Conservation (phyloP, 345 rosid species). For the Gossypium anomalum region DNA sequence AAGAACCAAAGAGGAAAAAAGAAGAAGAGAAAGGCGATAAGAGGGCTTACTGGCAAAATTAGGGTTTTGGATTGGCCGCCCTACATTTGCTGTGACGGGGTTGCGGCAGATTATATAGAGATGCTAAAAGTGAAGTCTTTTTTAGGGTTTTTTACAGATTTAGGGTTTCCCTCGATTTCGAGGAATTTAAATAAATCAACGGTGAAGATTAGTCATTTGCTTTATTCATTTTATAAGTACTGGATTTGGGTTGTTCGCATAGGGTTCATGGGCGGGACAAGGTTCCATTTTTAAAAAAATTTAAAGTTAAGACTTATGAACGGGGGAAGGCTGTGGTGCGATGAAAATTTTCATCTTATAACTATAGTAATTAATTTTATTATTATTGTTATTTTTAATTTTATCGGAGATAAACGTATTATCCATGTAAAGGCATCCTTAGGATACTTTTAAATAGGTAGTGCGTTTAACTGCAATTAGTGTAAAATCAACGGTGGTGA, state of each 20-base stretch:
- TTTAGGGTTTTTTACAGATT: constrained; percentile 24
- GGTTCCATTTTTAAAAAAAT: no score
- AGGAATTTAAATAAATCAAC: constrained; percentile 5
- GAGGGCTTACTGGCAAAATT: not conserved
- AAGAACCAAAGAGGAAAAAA: not conserved
- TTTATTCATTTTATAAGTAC: not conserved
- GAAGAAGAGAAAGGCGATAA: not conserved
- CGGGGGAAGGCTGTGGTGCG: no score
- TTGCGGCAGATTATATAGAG: constrained; percentile 11
- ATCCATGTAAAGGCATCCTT: fast-evolving
- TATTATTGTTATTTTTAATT: no score
- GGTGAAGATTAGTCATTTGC: not conserved
- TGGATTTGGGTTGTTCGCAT: not conserved
- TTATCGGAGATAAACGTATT: no score
- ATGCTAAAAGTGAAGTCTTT: not conserved
- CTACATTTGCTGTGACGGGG: fast-evolving
- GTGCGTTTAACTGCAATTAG: no score
- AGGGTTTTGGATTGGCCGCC: constrained; percentile 22
- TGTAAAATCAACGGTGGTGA: fast-evolving
- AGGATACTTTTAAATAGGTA: no score
- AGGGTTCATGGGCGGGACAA: not conserved
- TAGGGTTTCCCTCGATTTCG: not conserved
- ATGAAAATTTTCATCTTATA: no score
- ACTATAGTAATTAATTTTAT: no score
- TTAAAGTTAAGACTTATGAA: no score